Base-by-base conservation (phyloP, 495 filamentous ascomycete genomes). In the Penicillium cataractarum region DNA sequence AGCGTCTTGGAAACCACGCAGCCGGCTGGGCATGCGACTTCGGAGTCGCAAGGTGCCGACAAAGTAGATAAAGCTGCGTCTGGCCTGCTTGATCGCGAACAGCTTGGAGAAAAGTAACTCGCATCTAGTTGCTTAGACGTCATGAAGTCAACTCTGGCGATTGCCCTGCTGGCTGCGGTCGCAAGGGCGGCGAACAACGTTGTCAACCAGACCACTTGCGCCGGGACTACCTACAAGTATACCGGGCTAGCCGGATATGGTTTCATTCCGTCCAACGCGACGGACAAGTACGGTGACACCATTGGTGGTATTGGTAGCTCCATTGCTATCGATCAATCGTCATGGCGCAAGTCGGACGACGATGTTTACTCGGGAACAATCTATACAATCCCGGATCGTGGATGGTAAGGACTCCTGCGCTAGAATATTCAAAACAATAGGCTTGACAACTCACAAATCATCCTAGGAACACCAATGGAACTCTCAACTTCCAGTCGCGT, bases 241-340 rank as follows among this genome's bases (percentile, higher is more conserved):
- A 76, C 89, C 58, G 80, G 85, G 48, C 83, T 93, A 4, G 89
- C 86, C 13, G 91, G 91, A 21, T 93, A 87, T 65, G 89, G 91
- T 4, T 84, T 80, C 61, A 67, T 93, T 29, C 70, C 84, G 3
- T 78, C 79, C 13, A 80, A 89, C 61, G 83, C 82, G 17, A 72
- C 78, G 6, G 91, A 93, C 76, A 86, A 91, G 69, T 89, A 83
- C 62, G 87, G 87, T 10, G 90, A 95, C 70, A 93, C 90, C 0
- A 66, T 93, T 7, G 88, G 85, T 49, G 87, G 88, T 15, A 76
- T 90, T 26, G 91, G 90, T 17, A 89, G 84, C 61, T 81, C 89
- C 31, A 83, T 90, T 68, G 85, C 88, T 17, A 69, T 93, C 33
- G 87, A 90, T 44, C 76, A 78, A 54, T 72, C 61, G 24, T 78